Evolutionary conservation across 2,329 filamentous ascomycete species (phyloP).

Genomic region (Endothia cerciana): DNA sequence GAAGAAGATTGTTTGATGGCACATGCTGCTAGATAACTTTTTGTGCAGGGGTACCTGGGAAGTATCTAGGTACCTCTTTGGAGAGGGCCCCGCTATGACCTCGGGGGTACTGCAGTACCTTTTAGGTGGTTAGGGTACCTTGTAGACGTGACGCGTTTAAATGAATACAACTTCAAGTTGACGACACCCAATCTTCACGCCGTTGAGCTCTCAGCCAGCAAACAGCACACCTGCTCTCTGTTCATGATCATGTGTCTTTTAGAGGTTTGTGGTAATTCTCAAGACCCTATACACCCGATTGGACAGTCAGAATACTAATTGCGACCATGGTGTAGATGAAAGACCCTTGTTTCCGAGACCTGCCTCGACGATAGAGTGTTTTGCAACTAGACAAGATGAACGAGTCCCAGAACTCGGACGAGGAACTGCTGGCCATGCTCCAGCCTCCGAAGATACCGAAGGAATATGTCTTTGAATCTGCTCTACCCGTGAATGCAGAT

Average conservation of each 20-base stretch:
- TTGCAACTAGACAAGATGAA: slow-evolving; percentile 15
- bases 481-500: slow-evolving; percentile 1
- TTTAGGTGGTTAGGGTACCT: background rate
- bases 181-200: background rate
- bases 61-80: background rate
- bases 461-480: slow-evolving; percentile 20
- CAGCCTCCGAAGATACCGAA: slow-evolving; percentile 21
- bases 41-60: slow-evolving; percentile 17
- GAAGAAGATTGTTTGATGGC: background rate
- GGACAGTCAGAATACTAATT: slow-evolving; percentile 6
- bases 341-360: background rate
- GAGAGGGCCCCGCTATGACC: background rate
- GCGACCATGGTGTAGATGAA: slow-evolving; percentile 18
- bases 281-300: background rate
- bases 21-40: slow-evolving; percentile 10
- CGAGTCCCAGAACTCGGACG: slow-evolving; percentile 18
- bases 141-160: slow-evolving; percentile 1
- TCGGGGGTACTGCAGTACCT: background rate
- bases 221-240: background rate
- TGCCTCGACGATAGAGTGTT: slow-evolving; percentile 15
- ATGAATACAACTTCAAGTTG: background rate
- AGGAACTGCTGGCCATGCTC: slow-evolving; percentile 27
- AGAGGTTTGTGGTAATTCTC: slow-evolving; percentile 12
- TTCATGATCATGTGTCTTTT: background rate
- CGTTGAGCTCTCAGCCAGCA: background rate